Evolutionary conservation across 371 early-diverging fungal species (phyloP).

Genomic region (Lichtheimia ornata): DNA sequence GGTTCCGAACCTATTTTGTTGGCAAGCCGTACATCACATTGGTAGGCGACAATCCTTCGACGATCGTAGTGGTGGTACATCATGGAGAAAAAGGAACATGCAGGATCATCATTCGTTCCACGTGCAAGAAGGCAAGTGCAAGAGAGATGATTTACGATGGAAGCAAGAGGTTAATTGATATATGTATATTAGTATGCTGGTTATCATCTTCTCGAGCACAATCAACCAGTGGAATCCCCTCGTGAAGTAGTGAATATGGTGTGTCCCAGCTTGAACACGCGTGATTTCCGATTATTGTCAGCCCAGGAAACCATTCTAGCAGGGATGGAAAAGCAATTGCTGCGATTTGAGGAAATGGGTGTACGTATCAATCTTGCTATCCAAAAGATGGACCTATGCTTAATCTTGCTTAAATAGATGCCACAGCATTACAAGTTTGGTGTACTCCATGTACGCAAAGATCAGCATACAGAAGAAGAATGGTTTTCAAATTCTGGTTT

Average conservation of each 20-base stretch:
- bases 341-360: constrained; percentile 57
- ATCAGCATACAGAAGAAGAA: constrained; percentile 74
- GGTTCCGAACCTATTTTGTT: constrained; percentile 26
- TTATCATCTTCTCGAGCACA: constrained; percentile 10
- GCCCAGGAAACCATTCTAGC: constrained; percentile 41
- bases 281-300: constrained; percentile 33
- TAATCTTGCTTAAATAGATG: constrained; percentile 35
- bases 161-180: constrained; percentile 10
- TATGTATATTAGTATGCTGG: constrained; percentile 9
- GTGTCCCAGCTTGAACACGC: constrained; percentile 28
- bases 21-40: constrained; percentile 27
- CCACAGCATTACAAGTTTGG: constrained; percentile 84
- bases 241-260: constrained; percentile 31
- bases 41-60: constrained; percentile 10
- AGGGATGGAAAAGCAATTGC: constrained; percentile 60
- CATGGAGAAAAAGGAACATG: constrained; percentile 17
- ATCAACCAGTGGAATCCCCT: constrained; percentile 8
- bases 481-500: constrained; percentile 70
- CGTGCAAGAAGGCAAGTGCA: constrained; percentile 2
- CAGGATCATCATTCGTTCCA: constrained; percentile 39
- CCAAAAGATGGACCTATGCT: not conserved
- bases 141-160: constrained; percentile 3
- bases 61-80: constrained; percentile 20
- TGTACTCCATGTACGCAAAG: constrained; percentile 59
- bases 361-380: constrained; percentile 17